Conservation (phyloP, 1,284 basidiomycete genomes). For the Trichosporon coremiiforme region DNA sequence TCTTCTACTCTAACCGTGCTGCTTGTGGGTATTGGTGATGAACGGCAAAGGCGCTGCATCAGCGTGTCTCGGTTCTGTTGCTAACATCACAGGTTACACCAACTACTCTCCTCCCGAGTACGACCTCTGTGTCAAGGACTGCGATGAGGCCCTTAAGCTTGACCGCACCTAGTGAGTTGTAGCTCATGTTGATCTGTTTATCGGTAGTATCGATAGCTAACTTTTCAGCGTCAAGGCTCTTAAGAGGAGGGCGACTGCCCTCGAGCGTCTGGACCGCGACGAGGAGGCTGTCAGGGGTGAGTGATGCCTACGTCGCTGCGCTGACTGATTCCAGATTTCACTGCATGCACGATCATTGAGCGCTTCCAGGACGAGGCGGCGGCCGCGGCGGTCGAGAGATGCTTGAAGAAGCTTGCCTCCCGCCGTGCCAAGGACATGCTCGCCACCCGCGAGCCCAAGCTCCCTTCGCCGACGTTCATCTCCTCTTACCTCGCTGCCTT, state of each 20-base stretch:
- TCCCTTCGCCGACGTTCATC: slow-evolving; percentile 91
- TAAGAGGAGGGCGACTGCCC: slow-evolving; percentile 84
- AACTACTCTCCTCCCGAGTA: slow-evolving; percentile 83
- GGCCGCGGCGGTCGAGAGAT: slow-evolving; percentile 82
- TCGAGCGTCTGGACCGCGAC: slow-evolving; percentile 74
- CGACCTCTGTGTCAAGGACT: slow-evolving; percentile 86
- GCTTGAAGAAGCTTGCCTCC: slow-evolving; percentile 79
- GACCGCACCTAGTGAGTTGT: slow-evolving; percentile 69
- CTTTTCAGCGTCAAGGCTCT: slow-evolving; percentile 76
- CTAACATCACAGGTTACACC: slow-evolving; percentile 69
- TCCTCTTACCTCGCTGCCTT: slow-evolving; percentile 97
- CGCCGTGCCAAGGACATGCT: slow-evolving; percentile 74
- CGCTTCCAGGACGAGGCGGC: slow-evolving; percentile 84
- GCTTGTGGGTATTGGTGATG: slow-evolving; percentile 68
- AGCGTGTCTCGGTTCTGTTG: not conserved
- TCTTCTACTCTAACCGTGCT: slow-evolving; percentile 96
- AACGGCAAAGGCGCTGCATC: not conserved
- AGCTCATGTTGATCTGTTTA: too few relatives aligned
- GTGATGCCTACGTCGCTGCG: slow-evolving; percentile 32
- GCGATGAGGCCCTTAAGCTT: slow-evolving; percentile 81
- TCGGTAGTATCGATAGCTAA: not conserved
- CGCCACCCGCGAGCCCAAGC: slow-evolving; percentile 69
- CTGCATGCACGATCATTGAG: slow-evolving; percentile 91
- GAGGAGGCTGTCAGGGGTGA: slow-evolving; percentile 77
- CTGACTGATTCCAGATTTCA: slow-evolving; percentile 70